Percentiles rank a stretch among this genome's conserved stretches.
These are phyloP conservation scores for Cystobasidium tubakii DNA, from an alignment of 768 basidiomycete species.

Conservation along the genomic window DNA sequence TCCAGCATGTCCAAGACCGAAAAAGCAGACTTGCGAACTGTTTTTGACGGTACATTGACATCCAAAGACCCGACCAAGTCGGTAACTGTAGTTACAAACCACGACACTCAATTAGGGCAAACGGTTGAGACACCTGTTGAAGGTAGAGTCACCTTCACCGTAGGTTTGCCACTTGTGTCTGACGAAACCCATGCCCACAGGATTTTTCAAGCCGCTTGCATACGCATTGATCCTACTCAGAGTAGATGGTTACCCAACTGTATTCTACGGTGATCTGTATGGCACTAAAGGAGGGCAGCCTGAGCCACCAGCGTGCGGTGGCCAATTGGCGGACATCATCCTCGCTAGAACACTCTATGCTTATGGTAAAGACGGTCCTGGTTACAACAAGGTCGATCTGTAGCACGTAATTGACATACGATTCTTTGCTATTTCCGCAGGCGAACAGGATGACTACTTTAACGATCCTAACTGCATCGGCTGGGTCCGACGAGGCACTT, in stretches of 20 bases:
- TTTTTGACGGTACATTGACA: slow-evolving; percentile 52
- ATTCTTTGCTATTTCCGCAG: background rate
- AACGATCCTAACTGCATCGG: slow-evolving; percentile 52
- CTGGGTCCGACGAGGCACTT: slow-evolving; percentile 51
- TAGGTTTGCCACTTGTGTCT: background rate
- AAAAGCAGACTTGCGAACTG: slow-evolving; percentile 48
- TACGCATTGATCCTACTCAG: slow-evolving; percentile 52
- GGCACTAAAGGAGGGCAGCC: slow-evolving; percentile 51
- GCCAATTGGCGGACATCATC: slow-evolving; percentile 51
- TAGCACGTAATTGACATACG: background rate
- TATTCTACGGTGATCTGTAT: slow-evolving; percentile 50
- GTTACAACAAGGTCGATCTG: background rate
- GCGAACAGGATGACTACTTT: slow-evolving; percentile 50
- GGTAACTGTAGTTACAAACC: slow-evolving; percentile 49
- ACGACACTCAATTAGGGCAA: slow-evolving; percentile 51
- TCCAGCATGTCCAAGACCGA: slow-evolving; percentile 32
- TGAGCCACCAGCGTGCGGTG: slow-evolving; percentile 47
- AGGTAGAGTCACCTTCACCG: background rate
- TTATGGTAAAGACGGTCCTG: slow-evolving; percentile 45
- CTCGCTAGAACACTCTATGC: slow-evolving; percentile 40
- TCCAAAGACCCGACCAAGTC: slow-evolving; percentile 51
- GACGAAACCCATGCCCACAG: background rate
- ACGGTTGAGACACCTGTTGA: slow-evolving; percentile 52
- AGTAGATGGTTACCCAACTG: slow-evolving; percentile 51
- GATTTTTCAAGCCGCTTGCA: slow-evolving; percentile 50